These are phyloP conservation scores for Penicillium flavigenum DNA, from an alignment of 495 filamentous ascomycete genomes.

Conservation along the genomic window DNA sequence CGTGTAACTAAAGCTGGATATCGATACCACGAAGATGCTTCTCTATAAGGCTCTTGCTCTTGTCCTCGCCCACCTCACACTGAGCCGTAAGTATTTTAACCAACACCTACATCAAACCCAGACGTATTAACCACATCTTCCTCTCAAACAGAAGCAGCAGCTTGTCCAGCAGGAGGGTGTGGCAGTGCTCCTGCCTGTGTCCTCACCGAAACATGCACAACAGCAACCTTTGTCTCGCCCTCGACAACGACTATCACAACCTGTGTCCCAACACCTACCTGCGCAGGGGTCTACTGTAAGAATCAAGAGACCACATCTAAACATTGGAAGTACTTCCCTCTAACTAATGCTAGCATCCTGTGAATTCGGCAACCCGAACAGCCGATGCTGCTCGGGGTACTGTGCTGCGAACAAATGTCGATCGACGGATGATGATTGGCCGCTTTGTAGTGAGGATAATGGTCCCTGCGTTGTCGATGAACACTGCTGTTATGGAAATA, in stretches of 20 bases:
- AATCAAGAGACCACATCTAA: neutral
- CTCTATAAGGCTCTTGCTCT: constrained; percentile 7
- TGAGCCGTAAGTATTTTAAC: constrained; percentile 13
- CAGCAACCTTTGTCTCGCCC: constrained; percentile 30
- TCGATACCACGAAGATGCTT: constrained; percentile 14
- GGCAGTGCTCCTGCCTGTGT: constrained; percentile 31
- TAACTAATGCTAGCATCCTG: constrained; percentile 10
- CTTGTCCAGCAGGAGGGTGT: constrained; percentile 16
- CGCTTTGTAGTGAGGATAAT: constrained; percentile 27
- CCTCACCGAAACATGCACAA: constrained; percentile 33
- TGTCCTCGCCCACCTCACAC: constrained; percentile 10
- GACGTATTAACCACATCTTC: neutral
- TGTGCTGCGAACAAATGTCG: constrained; percentile 33
- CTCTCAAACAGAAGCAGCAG: constrained; percentile 6
- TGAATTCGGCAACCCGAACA: constrained; percentile 17
- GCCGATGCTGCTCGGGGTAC: constrained; percentile 27
- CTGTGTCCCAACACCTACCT: constrained; percentile 36
- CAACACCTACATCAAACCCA: neutral
- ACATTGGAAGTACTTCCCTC: neutral
- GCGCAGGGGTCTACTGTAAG: constrained; percentile 35
- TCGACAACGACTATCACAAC: constrained; percentile 33
- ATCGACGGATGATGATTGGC: constrained; percentile 29
- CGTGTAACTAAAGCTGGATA: neutral
- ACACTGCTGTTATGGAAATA: constrained; percentile 31
- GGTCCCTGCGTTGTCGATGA: constrained; percentile 25